Conservation (phyloP, 352 stramenopile genomes). For the Globisporangium recalcitrans region DNA sequence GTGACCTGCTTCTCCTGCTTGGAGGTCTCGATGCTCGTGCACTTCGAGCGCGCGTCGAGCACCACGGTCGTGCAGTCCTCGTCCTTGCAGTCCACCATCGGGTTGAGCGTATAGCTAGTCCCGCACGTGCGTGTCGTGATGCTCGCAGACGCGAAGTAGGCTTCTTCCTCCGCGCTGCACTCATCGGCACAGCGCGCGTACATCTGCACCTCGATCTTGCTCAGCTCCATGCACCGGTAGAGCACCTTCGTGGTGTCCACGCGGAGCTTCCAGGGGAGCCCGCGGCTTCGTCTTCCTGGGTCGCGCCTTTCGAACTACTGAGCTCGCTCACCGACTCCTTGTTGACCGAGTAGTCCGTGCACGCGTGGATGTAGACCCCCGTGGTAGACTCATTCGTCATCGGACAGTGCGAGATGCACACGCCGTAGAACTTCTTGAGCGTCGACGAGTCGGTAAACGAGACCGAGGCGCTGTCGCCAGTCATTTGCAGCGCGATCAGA, state of each 20-base stretch:
- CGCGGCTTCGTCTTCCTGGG: slow-evolving; percentile 43
- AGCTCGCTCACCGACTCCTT: slow-evolving; percentile 33
- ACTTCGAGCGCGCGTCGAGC: slow-evolving; percentile 32
- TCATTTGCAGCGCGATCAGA: slow-evolving; percentile 25
- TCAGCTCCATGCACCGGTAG: slow-evolving; percentile 68
- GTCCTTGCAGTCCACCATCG: slow-evolving; percentile 46
- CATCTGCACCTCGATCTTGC: slow-evolving; percentile 36
- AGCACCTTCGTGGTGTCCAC: slow-evolving; percentile 62
- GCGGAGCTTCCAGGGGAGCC: slow-evolving; percentile 59
- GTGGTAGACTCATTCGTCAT: slow-evolving; percentile 31
- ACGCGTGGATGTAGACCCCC: slow-evolving; percentile 55
- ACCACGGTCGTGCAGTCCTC: slow-evolving; percentile 43
- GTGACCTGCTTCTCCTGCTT: slow-evolving; percentile 39
- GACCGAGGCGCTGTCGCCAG: slow-evolving; percentile 9
- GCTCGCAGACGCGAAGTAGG: slow-evolving; percentile 24
- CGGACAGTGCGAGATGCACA: slow-evolving; percentile 46
- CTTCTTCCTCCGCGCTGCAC: slow-evolving; percentile 39
- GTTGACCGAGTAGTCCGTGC: slow-evolving; percentile 41
- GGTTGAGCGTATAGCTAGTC: slow-evolving; percentile 35
- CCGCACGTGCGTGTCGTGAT: slow-evolving; percentile 35
- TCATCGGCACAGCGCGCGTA: slow-evolving; percentile 58
- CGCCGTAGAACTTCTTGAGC: slow-evolving; percentile 41
- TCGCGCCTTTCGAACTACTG: slow-evolving; percentile 16
- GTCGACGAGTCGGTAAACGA: slow-evolving; percentile 19
- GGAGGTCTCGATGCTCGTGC: slow-evolving; percentile 45